Percentiles rank a stretch among this genome's conserved stretches.
These are phyloP conservation scores for Monosporascus sp. DNA, from an alignment of 2,329 filamentous ascomycete species.

Conservation along the genomic window DNA sequence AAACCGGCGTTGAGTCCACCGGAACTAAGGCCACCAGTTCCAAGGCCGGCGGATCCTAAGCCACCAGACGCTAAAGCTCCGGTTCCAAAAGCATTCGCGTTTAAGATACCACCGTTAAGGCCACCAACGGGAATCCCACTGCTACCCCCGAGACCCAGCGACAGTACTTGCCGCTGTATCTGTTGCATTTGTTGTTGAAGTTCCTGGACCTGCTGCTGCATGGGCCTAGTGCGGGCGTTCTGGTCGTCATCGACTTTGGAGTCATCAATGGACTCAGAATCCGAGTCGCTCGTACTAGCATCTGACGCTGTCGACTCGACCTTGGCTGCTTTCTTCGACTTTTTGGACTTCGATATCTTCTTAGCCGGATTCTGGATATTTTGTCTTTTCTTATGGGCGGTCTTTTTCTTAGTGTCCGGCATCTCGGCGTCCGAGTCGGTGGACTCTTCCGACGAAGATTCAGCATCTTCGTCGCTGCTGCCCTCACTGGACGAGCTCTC, in stretches of 20 bases:
- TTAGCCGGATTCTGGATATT: constrained; percentile 5
- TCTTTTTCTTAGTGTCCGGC: not conserved
- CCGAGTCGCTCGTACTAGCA: constrained; percentile 17
- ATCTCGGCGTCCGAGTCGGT: not conserved
- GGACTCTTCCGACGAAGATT: constrained; percentile 11
- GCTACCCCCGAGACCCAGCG: constrained; percentile 1
- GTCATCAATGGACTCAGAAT: constrained; percentile 18
- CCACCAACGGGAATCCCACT: not conserved
- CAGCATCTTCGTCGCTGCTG: constrained; percentile 10
- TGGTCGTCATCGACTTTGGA: constrained; percentile 12
- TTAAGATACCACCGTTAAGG: constrained; percentile 1
- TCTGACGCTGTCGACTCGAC: not conserved
- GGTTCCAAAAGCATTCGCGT: constrained; percentile 1
- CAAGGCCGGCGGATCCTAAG: not conserved
- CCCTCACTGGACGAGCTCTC: constrained; percentile 5
- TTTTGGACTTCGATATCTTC: constrained; percentile 10
- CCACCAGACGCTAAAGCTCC: not conserved
- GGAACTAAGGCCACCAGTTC: not conserved
- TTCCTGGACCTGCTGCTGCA: constrained; percentile 16
- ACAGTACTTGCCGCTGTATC: constrained; percentile 10
- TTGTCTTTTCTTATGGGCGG: not conserved
- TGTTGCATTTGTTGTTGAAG: constrained; percentile 23
- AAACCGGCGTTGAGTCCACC: not conserved
- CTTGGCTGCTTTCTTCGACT: constrained; percentile 13
- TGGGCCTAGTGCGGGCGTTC: constrained; percentile 5